Evolutionary conservation across 2,329 filamentous ascomycete species (phyloP).

Genomic region (Fusarium circinatum): DNA sequence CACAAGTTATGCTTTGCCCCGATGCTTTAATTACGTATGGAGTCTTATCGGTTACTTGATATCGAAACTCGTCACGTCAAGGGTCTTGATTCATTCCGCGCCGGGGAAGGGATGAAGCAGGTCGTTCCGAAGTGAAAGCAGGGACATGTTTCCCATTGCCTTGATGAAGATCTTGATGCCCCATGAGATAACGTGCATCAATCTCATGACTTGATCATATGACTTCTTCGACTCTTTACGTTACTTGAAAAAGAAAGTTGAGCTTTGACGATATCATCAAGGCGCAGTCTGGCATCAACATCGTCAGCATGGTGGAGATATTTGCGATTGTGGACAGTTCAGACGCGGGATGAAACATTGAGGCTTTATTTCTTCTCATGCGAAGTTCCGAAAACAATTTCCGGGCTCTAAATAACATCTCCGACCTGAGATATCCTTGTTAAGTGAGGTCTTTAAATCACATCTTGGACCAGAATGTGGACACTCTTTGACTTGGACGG

Average conservation of each 20-base stretch:
- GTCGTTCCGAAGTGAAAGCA: neutral
- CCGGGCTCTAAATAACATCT: too few relatives aligned
- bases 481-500: neutral
- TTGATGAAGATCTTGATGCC: neutral
- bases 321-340: neutral
- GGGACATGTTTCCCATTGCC: neutral
- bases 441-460: neutral
- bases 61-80: neutral
- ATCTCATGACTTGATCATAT: neutral
- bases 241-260: neutral
- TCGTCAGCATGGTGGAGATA: neutral
- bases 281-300: neutral
- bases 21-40: conserved; percentile 18
- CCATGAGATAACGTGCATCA: neutral
- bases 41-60: neutral
- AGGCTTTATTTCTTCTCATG: neutral
- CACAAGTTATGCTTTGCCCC: neutral
- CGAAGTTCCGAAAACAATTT: neutral
- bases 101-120: neutral
- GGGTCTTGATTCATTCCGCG: neutral
- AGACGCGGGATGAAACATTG: neutral
- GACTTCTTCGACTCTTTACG: neutral
- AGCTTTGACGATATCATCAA: neutral
- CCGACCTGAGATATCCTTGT: neutral
- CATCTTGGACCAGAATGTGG: neutral